phyloP scores from a whole-genome alignment of 2,329 filamentous ascomycete genomes.

The Blastomyces percursus region DNA sequence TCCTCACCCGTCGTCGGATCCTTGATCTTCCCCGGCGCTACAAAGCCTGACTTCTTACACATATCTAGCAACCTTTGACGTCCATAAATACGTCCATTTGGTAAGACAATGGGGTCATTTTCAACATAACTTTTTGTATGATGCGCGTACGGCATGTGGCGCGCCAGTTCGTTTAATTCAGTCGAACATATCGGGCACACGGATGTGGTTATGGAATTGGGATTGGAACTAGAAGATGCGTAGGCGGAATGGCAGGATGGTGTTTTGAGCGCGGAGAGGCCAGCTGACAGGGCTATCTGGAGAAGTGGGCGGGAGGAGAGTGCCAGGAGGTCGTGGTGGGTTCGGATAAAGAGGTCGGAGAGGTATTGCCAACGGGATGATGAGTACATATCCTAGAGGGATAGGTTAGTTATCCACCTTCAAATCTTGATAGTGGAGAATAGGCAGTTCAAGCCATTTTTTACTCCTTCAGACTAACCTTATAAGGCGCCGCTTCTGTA shows the following conservation, averaged over 20 bases:
- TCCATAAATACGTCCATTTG: conserved; percentile 79
- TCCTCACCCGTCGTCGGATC: conserved; percentile 67
- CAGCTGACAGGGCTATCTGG: conserved; percentile 80
- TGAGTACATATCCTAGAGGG: conserved; percentile 57
- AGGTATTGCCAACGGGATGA: conserved; percentile 62
- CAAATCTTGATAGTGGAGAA: background rate
- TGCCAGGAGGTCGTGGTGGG: conserved; percentile 75
- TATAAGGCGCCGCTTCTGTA: conserved; percentile 50
- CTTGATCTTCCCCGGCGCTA: conserved; percentile 55
- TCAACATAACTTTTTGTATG: conserved; percentile 92
- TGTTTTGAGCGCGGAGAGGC: conserved; percentile 89
- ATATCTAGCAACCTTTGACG: conserved; percentile 61
- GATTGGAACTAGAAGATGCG: conserved; percentile 44
- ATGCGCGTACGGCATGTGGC: conserved; percentile 83
- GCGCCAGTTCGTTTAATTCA: conserved; percentile 83
- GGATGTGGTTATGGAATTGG: conserved; percentile 50
- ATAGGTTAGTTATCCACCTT: background rate
- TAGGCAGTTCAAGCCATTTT: background rate
- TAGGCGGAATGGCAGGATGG: conserved; percentile 73
- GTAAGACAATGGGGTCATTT: conserved; percentile 71
- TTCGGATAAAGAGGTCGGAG: conserved; percentile 67
- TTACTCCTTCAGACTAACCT: conserved; percentile 28
- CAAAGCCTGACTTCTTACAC: conserved; percentile 61
- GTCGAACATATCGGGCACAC: conserved; percentile 94
- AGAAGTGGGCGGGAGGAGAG: conserved; percentile 74